Evolutionary conservation across 345 rosid species (phyloP).

Genomic region (Pugionium dolabratum): DNA sequence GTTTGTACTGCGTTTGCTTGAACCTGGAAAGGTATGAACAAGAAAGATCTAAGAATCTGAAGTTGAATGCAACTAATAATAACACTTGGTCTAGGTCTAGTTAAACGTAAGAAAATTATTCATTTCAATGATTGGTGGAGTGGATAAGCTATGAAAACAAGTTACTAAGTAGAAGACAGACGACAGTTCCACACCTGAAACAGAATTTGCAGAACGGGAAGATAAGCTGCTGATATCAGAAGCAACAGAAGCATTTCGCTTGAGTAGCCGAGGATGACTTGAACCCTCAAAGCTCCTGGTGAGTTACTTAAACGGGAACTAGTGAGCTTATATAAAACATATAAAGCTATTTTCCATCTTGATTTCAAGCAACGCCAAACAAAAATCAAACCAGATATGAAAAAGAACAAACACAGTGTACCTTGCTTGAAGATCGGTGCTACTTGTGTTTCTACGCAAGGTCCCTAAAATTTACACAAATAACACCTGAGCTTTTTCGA

Average conservation of each 20-base stretch:
- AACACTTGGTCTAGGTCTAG: no score
- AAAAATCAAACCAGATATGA: background rate
- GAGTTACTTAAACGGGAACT: background rate
- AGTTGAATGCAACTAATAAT: background rate
- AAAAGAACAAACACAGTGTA: conserved; percentile 40
- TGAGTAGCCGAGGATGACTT: conserved; percentile 52
- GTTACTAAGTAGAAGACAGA: background rate
- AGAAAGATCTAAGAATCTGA: background rate
- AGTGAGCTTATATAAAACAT: conserved; percentile 15
- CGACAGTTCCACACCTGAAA: conserved; percentile 48
- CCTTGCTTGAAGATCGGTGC: conserved; percentile 65
- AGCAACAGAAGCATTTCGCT: conserved; percentile 69
- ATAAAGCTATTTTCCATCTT: background rate
- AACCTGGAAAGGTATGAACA: conserved; percentile 42
- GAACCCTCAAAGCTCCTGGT: conserved; percentile 59
- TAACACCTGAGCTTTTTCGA: background rate
- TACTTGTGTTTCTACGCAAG: conserved; percentile 55
- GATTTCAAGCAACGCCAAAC: background rate
- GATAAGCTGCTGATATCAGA: conserved; percentile 70
- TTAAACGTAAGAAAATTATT: no score
- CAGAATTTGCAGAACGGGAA: conserved; percentile 45
- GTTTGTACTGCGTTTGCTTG: conserved; percentile 56
- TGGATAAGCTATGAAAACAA: no score
- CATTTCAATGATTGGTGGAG: no score
- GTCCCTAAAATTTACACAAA: conserved; percentile 46